Evolutionary conservation across 164 flowering plant species (phyloP), one percentile per base, ranked within the genome.

Genomic region (grape (Vitis vinifera)): DNA sequence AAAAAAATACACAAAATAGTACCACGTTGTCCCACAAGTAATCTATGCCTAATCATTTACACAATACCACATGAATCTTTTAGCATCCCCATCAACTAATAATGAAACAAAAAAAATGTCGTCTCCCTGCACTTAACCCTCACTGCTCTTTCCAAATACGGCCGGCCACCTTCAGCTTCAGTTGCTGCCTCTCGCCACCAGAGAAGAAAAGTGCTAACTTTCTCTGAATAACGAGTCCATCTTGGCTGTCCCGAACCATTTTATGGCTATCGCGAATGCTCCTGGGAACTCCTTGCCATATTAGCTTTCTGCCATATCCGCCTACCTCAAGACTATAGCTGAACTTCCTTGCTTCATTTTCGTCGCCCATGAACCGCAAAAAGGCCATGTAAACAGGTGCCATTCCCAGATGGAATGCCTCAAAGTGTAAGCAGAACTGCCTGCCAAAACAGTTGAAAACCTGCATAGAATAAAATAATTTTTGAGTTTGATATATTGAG

Each of bases 341-440:
- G 75, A 82, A 90, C 12, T 83, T 81, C 74, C 76, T 83, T 2
- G 95, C 91, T 13, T 90, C 92, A 11, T 80, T 71, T 37, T 88
- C 92, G 9, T 84, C 87, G 2, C 92, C 92, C 92, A 90, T 90
- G 79, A 90, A 90, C 62, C 95, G 82, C 48, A 88, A 68, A 77
- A 90, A 90, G 12, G 91, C 89, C 82, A 90, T 88, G 79, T 88
- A 88, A 52, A 90, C 91, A 0, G 95, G 95, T 30, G 88, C 82
- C 72, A 53, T 80, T 51, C 88, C 95, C 51, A 84, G 57, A 15
- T 77, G 81, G 70, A 90, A 88, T 17, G 92, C 91, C 79, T 90
- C 92, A 65, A 90, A 90, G 63, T 90, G 94, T 60, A 90, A 79
- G 79, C 91, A 90, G 69, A 90, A 88, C 37, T 88, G 84, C 48